Base-by-base conservation (phyloP, 148 eudicot species). In the Pouteria glomerata region DNA sequence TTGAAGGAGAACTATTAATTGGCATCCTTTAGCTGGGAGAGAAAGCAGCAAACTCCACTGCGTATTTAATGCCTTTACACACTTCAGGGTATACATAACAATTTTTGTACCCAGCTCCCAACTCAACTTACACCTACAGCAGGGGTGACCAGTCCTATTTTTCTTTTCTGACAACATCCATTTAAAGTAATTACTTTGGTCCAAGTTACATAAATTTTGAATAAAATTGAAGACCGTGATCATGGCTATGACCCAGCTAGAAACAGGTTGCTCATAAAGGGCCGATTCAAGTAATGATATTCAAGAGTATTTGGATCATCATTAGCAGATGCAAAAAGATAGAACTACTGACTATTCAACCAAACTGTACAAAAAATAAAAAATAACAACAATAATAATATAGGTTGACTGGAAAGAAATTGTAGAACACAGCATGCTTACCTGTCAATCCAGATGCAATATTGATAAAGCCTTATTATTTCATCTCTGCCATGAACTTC, bases 401-500 rank as follows among this genome's bases (percentile, higher is more conserved):
- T n/a, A n/a, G n/a, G n/a, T n/a, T n/a, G n/a, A n/a, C n/a, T n/a
- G n/a, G n/a, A 19, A 35, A 33, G 27, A 55, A 62, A 5, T 26
- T 26, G 52, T 0, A 52, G 30, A 12, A 41, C 48, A 27, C 30
- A 66, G 58, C 27, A 74, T 26, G 5, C 71, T 57, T 74, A 87
- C 89, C 87, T 75, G 71, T 31, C 34, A 10, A 53, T 62, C 52
- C 6, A 21, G 48, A 60, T 37, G 34, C 27, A n/a, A 4, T 15
- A 68, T 48, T 5, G 3, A 65, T 11, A 13, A 19, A 68, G 63
- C 31, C 30, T 44, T 19, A 70, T 76, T 82, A 88, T 56, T 86
- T 90, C 88, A 90, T 88, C 80, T 91, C 97, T 26, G 91, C 80
- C 92, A 93, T 89, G 86, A 90, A 93, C 83, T 93, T 89, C 76